phyloP scores from a whole-genome alignment of 2,329 filamentous ascomycete genomes.

The Cucurbitaria berberidis region DNA sequence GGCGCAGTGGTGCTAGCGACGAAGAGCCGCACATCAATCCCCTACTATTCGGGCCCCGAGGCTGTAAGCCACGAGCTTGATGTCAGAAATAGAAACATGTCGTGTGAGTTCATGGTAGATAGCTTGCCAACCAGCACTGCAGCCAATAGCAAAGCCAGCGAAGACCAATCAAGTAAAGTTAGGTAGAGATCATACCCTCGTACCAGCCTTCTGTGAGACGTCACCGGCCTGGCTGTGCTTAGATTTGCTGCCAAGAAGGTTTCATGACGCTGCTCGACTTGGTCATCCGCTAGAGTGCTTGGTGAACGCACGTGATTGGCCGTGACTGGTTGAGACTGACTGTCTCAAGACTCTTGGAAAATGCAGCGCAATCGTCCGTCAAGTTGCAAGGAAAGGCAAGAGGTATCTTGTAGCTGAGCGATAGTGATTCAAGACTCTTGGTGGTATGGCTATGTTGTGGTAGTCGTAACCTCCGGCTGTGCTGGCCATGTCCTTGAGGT shows the following conservation, averaged over 20 bases:
- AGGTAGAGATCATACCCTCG: neutral
- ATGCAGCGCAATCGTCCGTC: slow-evolving; percentile 6
- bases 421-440: slow-evolving; percentile 3
- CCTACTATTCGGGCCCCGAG: neutral
- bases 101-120: slow-evolving; percentile 3
- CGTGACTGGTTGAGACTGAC: slow-evolving; percentile 11
- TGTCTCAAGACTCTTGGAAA: slow-evolving; percentile 27
- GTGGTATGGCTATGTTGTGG: slow-evolving; percentile 10
- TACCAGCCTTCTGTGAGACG: slow-evolving; percentile 22
- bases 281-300: slow-evolving; percentile 23
- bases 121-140: neutral
- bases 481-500: slow-evolving; percentile 5
- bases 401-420: neutral
- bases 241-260: slow-evolving; percentile 22
- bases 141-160: slow-evolving; percentile 10
- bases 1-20: neutral
- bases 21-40: neutral
- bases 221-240: slow-evolving; percentile 35
- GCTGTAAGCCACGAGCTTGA: neutral
- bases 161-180: neutral
- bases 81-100: slow-evolving; percentile 13
- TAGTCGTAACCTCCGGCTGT: slow-evolving; percentile 30
- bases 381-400: neutral
- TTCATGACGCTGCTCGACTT: slow-evolving; percentile 15
- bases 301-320: slow-evolving; percentile 23